Evolutionary conservation across 225 moss, liverwort and hornwort species (phyloP).

Genomic region (Lunularia cruciata): DNA sequence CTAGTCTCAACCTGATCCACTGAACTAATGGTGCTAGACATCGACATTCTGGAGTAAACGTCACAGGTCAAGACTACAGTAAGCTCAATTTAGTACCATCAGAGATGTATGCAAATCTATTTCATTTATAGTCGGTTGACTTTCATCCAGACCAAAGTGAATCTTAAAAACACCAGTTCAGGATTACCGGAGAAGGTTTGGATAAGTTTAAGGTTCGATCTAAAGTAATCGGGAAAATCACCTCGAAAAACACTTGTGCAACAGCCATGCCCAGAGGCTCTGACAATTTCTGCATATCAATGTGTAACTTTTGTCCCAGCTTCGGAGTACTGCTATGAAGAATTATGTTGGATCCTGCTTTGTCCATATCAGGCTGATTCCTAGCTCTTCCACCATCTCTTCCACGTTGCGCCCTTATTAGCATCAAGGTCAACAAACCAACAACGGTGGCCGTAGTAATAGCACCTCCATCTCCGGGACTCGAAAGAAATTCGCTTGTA

Average conservation of each 20-base stretch:
- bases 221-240: conserved; percentile 15
- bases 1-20: too few relatives aligned
- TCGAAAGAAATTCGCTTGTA: background rate
- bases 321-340: background rate
- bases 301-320: background rate
- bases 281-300: conserved; percentile 27
- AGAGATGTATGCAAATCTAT: too few relatives aligned
- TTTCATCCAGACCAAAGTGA: too few relatives aligned
- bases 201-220: too few relatives aligned
- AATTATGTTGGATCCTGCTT: background rate
- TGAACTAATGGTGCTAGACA: too few relatives aligned
- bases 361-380: background rate
- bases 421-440: conserved; percentile 5
- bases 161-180: too few relatives aligned
- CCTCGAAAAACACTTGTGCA: conserved; percentile 83
- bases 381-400: background rate
- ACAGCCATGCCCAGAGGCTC: conserved; percentile 82
- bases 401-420: conserved; percentile 1
- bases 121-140: too few relatives aligned
- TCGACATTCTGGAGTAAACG: too few relatives aligned
- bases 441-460: conserved; percentile 1
- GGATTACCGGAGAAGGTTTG: too few relatives aligned
- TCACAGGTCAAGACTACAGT: too few relatives aligned
- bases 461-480: background rate
- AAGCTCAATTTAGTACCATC: too few relatives aligned